Percentiles rank a stretch among this genome's conserved stretches.
Evolutionary conservation across 2,329 filamentous ascomycete species (phyloP).

Genomic region (Sarocladiaceae sp.): DNA sequence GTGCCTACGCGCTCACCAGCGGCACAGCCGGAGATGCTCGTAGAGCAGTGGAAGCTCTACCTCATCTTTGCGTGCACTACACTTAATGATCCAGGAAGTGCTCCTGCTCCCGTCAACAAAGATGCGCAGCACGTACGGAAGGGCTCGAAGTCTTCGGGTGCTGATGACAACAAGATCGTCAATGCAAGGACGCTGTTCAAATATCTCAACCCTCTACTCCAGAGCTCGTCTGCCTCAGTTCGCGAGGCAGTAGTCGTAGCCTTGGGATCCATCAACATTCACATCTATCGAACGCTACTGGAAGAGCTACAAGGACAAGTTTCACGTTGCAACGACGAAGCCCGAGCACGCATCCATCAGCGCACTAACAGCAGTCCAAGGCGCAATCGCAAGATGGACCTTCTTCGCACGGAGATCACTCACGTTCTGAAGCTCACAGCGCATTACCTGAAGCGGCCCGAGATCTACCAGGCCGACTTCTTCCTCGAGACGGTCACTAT

Average conservation of each 20-base stretch:
- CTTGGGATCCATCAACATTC: conserved; percentile 90
- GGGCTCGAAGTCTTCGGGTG: conserved; percentile 63
- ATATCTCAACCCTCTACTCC: conserved; percentile 82
- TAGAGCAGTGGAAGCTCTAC: conserved; percentile 98
- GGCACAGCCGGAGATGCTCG: conserved; percentile 77
- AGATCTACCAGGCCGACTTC: conserved; percentile 83
- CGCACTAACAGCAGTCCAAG: conserved; percentile 78
- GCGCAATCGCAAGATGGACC: conserved; percentile 77
- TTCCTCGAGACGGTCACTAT: conserved; percentile 82
- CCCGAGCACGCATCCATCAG: conserved; percentile 80
- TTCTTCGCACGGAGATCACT: conserved; percentile 88
- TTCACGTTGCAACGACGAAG: conserved; percentile 81
- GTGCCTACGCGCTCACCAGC: conserved; percentile 53
- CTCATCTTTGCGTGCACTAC: conserved; percentile 97
- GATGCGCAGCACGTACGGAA: conserved; percentile 75
- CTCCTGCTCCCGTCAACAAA: conserved; percentile 34
- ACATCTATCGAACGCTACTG: conserved; percentile 85
- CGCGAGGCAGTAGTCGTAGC: conserved; percentile 87
- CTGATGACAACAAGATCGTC: conserved; percentile 64
- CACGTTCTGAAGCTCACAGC: conserved; percentile 94
- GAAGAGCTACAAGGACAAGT: conserved; percentile 88
- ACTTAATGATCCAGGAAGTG: conserved; percentile 73
- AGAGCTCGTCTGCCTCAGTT: conserved; percentile 73
- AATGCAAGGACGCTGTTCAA: conserved; percentile 88
- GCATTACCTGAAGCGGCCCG: conserved; percentile 75